phyloP scores from a whole-genome alignment of 2,329 filamentous ascomycete genomes.

The Alternaria ethzedia region DNA sequence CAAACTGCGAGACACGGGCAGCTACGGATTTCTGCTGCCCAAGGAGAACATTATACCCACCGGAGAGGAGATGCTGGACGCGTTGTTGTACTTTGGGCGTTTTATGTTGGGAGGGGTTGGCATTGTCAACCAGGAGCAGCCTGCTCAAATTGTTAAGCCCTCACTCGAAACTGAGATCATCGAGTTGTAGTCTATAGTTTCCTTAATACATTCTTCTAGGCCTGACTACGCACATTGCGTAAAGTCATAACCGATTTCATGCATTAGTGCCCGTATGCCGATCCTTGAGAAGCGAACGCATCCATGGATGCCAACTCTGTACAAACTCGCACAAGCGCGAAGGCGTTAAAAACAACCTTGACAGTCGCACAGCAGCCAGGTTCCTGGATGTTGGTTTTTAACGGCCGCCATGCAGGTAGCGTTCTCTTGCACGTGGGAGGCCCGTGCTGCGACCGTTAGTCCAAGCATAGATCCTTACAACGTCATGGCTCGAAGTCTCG shows the following conservation, averaged over 20 bases:
- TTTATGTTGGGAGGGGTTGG: constrained; percentile 67
- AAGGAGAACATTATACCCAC: constrained; percentile 86
- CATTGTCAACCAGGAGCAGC: constrained; percentile 13
- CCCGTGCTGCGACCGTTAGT: constrained; percentile 10
- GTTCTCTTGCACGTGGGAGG: constrained; percentile 15
- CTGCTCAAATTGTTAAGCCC: background rate
- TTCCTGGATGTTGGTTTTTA: constrained; percentile 9
- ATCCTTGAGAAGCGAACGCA: background rate
- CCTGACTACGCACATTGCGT: background rate
- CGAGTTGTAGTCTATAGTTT: constrained; percentile 4
- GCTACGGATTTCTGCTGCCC: constrained; percentile 90
- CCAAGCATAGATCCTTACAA: constrained; percentile 15
- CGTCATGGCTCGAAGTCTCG: constrained; percentile 24
- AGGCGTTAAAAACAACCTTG: background rate
- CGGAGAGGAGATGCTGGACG: constrained; percentile 84
- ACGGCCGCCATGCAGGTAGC: constrained; percentile 8
- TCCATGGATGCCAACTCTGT: background rate
- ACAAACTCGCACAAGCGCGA: background rate
- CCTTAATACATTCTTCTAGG: background rate
- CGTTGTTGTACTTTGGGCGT: constrained; percentile 81
- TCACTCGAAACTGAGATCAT: constrained; percentile 2
- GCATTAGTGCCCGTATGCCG: background rate
- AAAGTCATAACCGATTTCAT: background rate
- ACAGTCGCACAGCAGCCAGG: background rate
- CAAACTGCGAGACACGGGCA: constrained; percentile 91